Conservation (phyloP, 2,329 filamentous ascomycete species). For the Epichloe typhina region DNA sequence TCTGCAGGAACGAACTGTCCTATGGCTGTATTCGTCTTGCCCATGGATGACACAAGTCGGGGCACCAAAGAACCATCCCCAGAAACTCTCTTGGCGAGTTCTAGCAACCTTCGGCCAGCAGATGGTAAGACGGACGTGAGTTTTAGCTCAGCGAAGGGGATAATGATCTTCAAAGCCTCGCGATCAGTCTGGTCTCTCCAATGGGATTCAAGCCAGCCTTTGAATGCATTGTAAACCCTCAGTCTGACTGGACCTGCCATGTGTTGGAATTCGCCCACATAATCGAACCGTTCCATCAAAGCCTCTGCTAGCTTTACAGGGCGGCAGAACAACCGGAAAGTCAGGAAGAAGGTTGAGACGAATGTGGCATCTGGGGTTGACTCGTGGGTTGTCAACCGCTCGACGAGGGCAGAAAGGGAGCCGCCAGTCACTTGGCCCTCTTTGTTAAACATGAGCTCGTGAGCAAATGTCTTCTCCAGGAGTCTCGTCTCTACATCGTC, state of each 20-base stretch:
- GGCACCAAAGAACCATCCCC: constrained; percentile 66
- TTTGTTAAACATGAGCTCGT: constrained; percentile 87
- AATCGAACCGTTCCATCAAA: constrained; percentile 85
- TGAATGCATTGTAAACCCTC: constrained; percentile 91
- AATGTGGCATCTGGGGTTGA: constrained; percentile 86
- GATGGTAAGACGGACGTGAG: constrained; percentile 57
- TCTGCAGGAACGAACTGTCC: constrained; percentile 59
- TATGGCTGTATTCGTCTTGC: constrained; percentile 70
- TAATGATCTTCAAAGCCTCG: constrained; percentile 61
- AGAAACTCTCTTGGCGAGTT: constrained; percentile 67
- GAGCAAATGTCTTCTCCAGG: constrained; percentile 83
- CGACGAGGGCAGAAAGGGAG: constrained; percentile 80
- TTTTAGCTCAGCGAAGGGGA: constrained; percentile 64
- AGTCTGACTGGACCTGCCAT: constrained; percentile 70
- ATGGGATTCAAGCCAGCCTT: constrained; percentile 92
- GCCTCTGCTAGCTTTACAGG: constrained; percentile 66
- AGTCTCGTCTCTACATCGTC: constrained; percentile 71
- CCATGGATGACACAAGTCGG: constrained; percentile 70
- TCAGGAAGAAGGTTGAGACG: constrained; percentile 89
- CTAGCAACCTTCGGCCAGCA: constrained; percentile 67
- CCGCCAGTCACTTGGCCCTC: constrained; percentile 92
- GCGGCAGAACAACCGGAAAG: constrained; percentile 84
- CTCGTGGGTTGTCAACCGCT: constrained; percentile 85
- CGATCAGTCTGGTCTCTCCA: constrained; percentile 78
- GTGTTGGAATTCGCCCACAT: constrained; percentile 65